Base-by-base conservation (phyloP, 345 rosid genomes). In the Moricandia arvensis region DNA sequence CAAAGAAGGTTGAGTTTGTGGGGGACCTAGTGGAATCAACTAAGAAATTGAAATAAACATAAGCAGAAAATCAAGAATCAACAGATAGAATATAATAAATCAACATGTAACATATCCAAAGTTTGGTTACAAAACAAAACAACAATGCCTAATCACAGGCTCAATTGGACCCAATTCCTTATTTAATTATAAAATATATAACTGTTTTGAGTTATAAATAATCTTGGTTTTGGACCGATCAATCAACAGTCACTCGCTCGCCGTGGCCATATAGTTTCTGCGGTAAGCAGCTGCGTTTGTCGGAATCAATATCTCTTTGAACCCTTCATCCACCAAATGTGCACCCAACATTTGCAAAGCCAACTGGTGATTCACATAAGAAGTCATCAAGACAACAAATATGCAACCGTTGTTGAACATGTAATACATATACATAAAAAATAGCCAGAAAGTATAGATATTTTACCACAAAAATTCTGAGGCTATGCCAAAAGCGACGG, bases 271-370 rank as follows among this genome's bases (percentile, higher is more conserved):
- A 58, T 41, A 71, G 59, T 5, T 15, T 57, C 51, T 71, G 7
- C 66, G 80, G 31, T 76, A 76, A 0, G 71, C 60, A 9, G 75
- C 71, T 69, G 80, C 76, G 31, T 57, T 63, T 17, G 72, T 38
- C 1, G 86, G 88, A 74, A 74, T 79, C 38, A 85, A 75, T 82
- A 79, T 83, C 69, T 81, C 80, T 66, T 76, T 77, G 58, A 83
- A 79, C 30, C 88, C 88, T 71, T 83, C 88, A 0, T 73, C 85
- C 70, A 69, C 80, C 51, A 85, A 64, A 79, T 82, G 82, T 7
- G 83, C 80, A 59, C 75, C 59, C 75, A 85, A 74, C 66, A 83
- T 79, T 55, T 80, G 38, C 51, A 85, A 76, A 66, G 83, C 86
- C 70, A 59, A 33, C 88, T 85, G 74, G 51, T 73, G 43, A 38